Evolutionary conservation across 768 basidiomycete species (phyloP), one percentile per base, ranked within the genome.

Genomic region (Austroboletus festivus): DNA sequence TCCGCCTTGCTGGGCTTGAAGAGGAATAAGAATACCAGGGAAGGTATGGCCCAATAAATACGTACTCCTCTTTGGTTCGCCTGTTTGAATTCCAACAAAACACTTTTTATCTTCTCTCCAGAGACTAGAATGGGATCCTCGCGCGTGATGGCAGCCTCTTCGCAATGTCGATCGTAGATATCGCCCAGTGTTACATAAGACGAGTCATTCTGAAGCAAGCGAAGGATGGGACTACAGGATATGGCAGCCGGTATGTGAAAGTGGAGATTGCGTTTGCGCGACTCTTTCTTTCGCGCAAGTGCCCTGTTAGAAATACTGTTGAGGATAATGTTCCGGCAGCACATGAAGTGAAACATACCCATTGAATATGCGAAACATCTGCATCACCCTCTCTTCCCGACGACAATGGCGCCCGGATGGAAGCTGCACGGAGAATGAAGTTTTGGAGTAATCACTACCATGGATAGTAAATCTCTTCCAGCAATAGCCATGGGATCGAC

Each of bases 291-390:
- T 48, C 89, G 85, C 42, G 73, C 73, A 44, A 99, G 72, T 21
- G 89, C 86, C 20, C 95, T 96, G 48, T 30, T 33, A 8, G 31
- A 39, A 28, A 39, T 23, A 18, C 15, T 47, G 47, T 23, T 38
- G 45, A 57, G 41, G 11, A 43, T 30, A 18, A 13, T 47, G 5
- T 44, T 31, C 31, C 13, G 43, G 3, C 44, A 48, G 22, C 16
- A 48, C 13, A 11, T 16, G 16, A 15, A 16, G 15, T n/a, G 28
- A 18, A 12, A 62, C 81, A 35, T 53, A 94, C 93, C 84, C 82
- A 61, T 96, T 97, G 70, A 98, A 89, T 46, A 87, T 89, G n/a
- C 96, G 82, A 71, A 95, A 88, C 18, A 96, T 71, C 59, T 97
- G 93, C 67, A 88, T 86, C 38, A 95, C 82, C 42, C 90, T 77